Base-by-base conservation (phyloP, 257 asterid genomes). In the Gentiana macrophylla region DNA sequence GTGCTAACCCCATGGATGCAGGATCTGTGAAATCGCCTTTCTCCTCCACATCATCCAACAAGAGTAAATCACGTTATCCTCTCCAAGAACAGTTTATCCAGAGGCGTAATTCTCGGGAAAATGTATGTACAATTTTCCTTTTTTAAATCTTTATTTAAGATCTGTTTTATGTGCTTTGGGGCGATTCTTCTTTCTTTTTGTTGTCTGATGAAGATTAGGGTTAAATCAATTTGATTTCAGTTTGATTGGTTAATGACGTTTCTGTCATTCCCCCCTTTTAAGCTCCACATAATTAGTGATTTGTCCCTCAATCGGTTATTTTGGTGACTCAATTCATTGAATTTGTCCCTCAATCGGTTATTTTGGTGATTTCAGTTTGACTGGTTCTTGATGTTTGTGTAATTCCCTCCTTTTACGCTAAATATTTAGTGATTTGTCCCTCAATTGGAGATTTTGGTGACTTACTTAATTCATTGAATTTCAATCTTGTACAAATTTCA, bases 1-100 rank as follows among this genome's bases (percentile, higher is more conserved):
- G 58, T 67, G 64, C 74, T 79, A 72, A 80, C 73, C 72, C 61
- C 62, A 87, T 84, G 94, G 96, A 72, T 69, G 74, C 95, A 80
- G 97, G 88, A 70, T 64, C 50, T 41, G 49, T 51, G 0, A 62
- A 70, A 65, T 52, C 60, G 1, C n/a, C 46, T 32, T 37, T 61
- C 6, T 78, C 77, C 2, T 72, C 90, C 44, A 76, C 79, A 12
- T 80, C 81, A 6, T 68, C 84, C 8, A 77, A 53, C 73, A 75
- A 77, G 74, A 50, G 74, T 13, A 79, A 53, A 56, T 72, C 84
- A 10, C 73, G 93, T 45, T 65, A 33, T 63, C 97, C 91, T 33
- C 95, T 85, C n/a, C 88, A 80, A 68, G 92, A 87, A 55, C 86
- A 76, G 61, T 53, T 57, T 67, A 74, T 76, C 44, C 93, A 75